Evolutionary conservation across 352 stramenopile species (phyloP).

Genomic region (Globisporangium paroecandrum): DNA sequence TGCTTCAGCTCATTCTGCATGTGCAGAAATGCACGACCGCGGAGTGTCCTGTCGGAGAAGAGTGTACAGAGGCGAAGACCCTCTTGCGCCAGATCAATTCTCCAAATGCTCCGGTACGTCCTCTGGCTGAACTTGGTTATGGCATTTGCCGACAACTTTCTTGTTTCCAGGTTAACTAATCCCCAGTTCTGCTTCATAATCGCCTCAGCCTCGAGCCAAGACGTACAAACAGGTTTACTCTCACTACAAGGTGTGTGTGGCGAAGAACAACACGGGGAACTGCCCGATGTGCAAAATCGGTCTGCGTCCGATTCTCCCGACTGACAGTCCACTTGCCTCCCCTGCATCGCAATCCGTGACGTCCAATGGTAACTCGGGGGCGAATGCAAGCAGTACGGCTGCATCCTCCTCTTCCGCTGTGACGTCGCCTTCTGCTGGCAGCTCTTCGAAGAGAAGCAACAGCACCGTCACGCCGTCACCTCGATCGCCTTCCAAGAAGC

Average conservation of each 20-base stretch:
- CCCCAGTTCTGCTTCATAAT: not conserved
- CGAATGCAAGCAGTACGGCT: not conserved
- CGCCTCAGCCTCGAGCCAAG: slow-evolving; percentile 52
- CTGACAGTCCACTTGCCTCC: slow-evolving; percentile 24
- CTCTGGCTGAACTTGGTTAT: not conserved
- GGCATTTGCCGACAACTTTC: not conserved
- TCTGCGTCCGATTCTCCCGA: slow-evolving; percentile 49
- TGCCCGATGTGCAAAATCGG: slow-evolving; percentile 87
- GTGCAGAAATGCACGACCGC: slow-evolving; percentile 74
- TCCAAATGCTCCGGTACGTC: slow-evolving; percentile 52
- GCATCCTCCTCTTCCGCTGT: slow-evolving; percentile 11
- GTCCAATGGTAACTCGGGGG: not conserved
- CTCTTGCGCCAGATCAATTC: slow-evolving; percentile 74
- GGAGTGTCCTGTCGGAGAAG: slow-evolving; percentile 60
- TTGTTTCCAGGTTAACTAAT: slow-evolving; percentile 4
- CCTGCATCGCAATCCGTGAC: slow-evolving; percentile 22
- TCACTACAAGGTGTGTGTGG: slow-evolving; percentile 78
- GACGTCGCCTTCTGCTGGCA: slow-evolving; percentile 34
- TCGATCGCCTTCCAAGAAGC: slow-evolving; percentile 77
- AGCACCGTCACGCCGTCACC: slow-evolving; percentile 56
- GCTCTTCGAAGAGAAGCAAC: slow-evolving; percentile 48
- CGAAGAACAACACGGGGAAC: slow-evolving; percentile 75
- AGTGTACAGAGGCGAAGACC: slow-evolving; percentile 71
- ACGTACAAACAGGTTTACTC: slow-evolving; percentile 85
- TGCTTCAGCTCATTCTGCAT: slow-evolving; percentile 84